Evolutionary conservation across 495 filamentous ascomycete genomes (phyloP).

Genomic region (Rostrohypoxylon terebratum): DNA sequence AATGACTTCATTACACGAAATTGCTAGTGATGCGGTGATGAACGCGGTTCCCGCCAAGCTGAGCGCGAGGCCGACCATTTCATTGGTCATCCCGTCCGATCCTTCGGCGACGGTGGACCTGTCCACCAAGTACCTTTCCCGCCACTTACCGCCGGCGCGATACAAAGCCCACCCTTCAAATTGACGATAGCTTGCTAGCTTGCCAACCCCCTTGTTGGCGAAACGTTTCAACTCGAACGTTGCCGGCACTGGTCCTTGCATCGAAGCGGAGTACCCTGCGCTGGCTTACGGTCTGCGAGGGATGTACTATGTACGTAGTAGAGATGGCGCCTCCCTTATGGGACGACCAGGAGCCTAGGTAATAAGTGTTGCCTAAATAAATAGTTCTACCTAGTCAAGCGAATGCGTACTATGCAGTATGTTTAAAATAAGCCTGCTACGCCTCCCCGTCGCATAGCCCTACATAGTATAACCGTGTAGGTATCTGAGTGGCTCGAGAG

Average conservation of each 20-base stretch:
- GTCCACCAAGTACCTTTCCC: neutral
- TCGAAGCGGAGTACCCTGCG: constrained; percentile 4
- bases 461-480: constrained; percentile 6
- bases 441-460: constrained; percentile 29
- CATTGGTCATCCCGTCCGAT: constrained; percentile 21
- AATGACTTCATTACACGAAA: constrained; percentile 32
- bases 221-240: constrained; percentile 37
- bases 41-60: constrained; percentile 25
- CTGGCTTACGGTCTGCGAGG: constrained; percentile 4
- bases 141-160: neutral
- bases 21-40: constrained; percentile 10
- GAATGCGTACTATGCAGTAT: neutral
- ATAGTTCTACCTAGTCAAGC: no score
- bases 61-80: constrained; percentile 21
- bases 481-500: neutral
- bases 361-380: neutral
- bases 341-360: neutral
- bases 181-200: neutral
- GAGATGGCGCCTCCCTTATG: constrained; percentile 6
- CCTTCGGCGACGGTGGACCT: constrained; percentile 20
- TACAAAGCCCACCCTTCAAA: neutral
- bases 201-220: constrained; percentile 19
- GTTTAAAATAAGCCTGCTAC: constrained; percentile 20
- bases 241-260: constrained; percentile 24
- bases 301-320: no score